Percentiles rank a stretch among this genome's conserved stretches.
Evolutionary conservation across 495 filamentous ascomycete species (phyloP).

Genomic region (Hypoxylon lenormandii): DNA sequence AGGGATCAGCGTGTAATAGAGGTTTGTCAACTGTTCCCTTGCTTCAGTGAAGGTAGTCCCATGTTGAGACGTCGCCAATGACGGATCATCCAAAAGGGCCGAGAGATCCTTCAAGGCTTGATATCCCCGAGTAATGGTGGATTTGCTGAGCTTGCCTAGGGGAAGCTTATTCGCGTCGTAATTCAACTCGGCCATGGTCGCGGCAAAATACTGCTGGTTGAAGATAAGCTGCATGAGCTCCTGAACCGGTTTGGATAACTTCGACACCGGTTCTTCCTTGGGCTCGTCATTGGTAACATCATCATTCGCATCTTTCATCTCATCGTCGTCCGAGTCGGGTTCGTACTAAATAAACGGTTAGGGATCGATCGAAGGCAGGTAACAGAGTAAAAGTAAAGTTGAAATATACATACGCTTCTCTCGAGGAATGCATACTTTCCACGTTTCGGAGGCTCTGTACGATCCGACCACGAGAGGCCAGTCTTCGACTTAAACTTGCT

Average conservation of each 20-base stretch:
- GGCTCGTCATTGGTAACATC: slow-evolving; percentile 43
- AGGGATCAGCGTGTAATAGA: slow-evolving; percentile 83
- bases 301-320: slow-evolving; percentile 43
- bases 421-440: slow-evolving; percentile 84
- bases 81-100: slow-evolving; percentile 65
- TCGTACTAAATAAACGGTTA: slow-evolving; percentile 60
- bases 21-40: slow-evolving; percentile 73
- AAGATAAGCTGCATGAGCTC: slow-evolving; percentile 83
- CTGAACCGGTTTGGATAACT: slow-evolving; percentile 70
- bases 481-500: slow-evolving; percentile 85
- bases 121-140: slow-evolving; percentile 77
- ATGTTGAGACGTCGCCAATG: slow-evolving; percentile 63
- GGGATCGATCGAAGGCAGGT: too few relatives aligned
- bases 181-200: slow-evolving; percentile 73
- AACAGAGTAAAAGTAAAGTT: not conserved
- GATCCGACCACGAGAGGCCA: slow-evolving; percentile 73
- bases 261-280: slow-evolving; percentile 62
- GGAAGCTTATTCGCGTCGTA: slow-evolving; percentile 84
- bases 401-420: slow-evolving; percentile 49
- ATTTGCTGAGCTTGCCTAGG: slow-evolving; percentile 82
- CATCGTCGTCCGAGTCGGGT: slow-evolving; percentile 70
- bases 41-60: slow-evolving; percentile 52
- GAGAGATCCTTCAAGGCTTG: slow-evolving; percentile 78
- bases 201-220: slow-evolving; percentile 75
- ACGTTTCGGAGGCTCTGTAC: slow-evolving; percentile 68